Conservation (phyloP, 2,329 filamentous ascomycete species). For the Lithohypha guttulata region DNA sequence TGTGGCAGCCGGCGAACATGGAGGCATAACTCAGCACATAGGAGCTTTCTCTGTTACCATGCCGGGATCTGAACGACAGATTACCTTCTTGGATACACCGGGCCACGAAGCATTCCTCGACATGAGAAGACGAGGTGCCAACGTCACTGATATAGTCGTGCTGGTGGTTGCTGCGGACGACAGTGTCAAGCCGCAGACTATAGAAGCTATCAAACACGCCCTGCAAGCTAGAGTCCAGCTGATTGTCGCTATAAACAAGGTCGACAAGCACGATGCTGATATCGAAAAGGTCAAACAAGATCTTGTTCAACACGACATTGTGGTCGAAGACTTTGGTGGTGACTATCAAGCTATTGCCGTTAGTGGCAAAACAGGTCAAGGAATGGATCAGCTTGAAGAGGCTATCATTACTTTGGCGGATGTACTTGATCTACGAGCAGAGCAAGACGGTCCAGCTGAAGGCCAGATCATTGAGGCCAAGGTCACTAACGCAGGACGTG, state of each 20-base stretch:
- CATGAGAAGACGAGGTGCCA: conserved; percentile 91
- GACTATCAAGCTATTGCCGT: conserved; percentile 87
- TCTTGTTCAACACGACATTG: conserved; percentile 68
- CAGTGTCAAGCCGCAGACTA: conserved; percentile 91
- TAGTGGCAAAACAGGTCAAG: conserved; percentile 84
- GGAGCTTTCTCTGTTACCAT: conserved; percentile 90
- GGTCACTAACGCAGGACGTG: conserved; percentile 72
- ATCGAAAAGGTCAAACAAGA: conserved; percentile 80
- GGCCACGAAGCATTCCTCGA: conserved; percentile 91
- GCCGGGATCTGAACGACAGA: conserved; percentile 65
- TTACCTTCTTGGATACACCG: conserved; percentile 94
- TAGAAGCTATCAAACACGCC: conserved; percentile 93
- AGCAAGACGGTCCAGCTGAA: conserved; percentile 65
- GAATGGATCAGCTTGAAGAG: conserved; percentile 88
- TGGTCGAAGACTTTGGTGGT: conserved; percentile 89
- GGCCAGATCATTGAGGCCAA: conserved; percentile 91
- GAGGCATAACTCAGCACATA: conserved; percentile 96
- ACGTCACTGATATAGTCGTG: conserved; percentile 93
- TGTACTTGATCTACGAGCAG: conserved; percentile 79
- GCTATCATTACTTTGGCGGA: conserved; percentile 77
- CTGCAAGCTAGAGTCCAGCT: conserved; percentile 79
- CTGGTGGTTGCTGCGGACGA: conserved; percentile 94
- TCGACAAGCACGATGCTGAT: conserved; percentile 76
- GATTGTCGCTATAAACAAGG: conserved; percentile 95
- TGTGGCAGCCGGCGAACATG: conserved; percentile 81